Conservation (phyloP, 2,329 filamentous ascomycete species). For the Xylaria sp. region DNA sequence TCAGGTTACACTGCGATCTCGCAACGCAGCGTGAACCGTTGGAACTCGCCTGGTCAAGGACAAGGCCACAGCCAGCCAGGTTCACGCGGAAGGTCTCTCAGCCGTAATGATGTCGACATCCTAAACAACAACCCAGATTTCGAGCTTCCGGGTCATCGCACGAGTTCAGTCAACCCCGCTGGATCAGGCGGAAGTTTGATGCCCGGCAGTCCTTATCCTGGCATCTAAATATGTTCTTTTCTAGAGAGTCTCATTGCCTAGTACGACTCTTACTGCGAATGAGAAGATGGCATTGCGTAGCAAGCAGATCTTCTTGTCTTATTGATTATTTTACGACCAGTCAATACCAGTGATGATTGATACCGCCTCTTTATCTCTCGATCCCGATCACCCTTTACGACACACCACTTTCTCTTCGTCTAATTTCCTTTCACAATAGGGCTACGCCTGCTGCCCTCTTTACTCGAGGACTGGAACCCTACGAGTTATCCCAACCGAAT, state of each 20-base stretch:
- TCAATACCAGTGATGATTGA: background rate
- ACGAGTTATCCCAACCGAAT: slow-evolving; percentile 6
- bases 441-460: slow-evolving; percentile 5
- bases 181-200: slow-evolving; percentile 40
- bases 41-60: slow-evolving; percentile 52
- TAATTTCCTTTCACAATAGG: background rate
- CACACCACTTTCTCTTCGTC: background rate
- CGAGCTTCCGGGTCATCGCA: slow-evolving; percentile 52
- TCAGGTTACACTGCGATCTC: slow-evolving; percentile 88
- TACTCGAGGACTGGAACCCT: slow-evolving; percentile 4
- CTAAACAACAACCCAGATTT: slow-evolving; percentile 84
- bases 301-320: background rate
- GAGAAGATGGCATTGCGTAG: background rate
- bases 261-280: background rate
- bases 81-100: slow-evolving; percentile 42
- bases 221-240: slow-evolving; percentile 17
- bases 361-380: background rate
- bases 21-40: slow-evolving; percentile 82
- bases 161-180: slow-evolving; percentile 20
- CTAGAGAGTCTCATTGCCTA: background rate
- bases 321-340: background rate
- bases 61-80: slow-evolving; percentile 40
- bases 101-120: slow-evolving; percentile 64
- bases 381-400: slow-evolving; percentile 4
- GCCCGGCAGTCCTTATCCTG: slow-evolving; percentile 51